Evolutionary conservation across 2,329 filamentous ascomycete genomes (phyloP), one percentile per base, ranked within the genome.

Genomic region (Pseudocercospora ulei): DNA sequence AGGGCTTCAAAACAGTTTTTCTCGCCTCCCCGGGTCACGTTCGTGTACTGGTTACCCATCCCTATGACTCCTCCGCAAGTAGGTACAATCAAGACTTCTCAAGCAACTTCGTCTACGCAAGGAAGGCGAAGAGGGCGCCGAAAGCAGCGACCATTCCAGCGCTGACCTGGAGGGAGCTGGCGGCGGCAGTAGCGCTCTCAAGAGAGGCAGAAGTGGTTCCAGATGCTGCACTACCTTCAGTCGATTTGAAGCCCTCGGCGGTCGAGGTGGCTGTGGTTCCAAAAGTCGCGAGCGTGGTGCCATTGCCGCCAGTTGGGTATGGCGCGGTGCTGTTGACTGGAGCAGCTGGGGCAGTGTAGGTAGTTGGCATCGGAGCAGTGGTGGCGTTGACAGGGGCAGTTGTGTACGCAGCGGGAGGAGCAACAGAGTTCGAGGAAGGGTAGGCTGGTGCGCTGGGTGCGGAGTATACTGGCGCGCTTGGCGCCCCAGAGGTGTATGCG

Each of bases 241-340:
- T 42, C 5, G 44, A 47, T 24, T 36, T 38, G 14, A 34, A 33
- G 17, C 22, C 29, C 20, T 20, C 37, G n/a, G 33, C 33, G 11
- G 40, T 35, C n/a, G 40, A 43, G 13, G 41, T 43, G 34, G 33
- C 24, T 11, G 43, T 42, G 17, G 40, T 38, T 14, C 26, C 35
- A 31, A 42, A 38, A 22, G 41, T 44, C 9, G 44, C 37, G 14
- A 46, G 23, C 9, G 41, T 46, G 22, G 41, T 51, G 43, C 36
- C 41, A 34, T 41, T 44, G 33, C 27, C 38, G 13, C 38, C 38
- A 8, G 38, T 39, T 35, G 47, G 48, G 42, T 49, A 44, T 30
- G 48, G 48, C 4, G 34, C 47, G 18, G 28, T 29, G 14, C 41
- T 23, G 38, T 19, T 41, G 35, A 35, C 37, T 14, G 38, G 22